Percentiles rank a stretch among this genome's conserved stretches.
Conservation (phyloP, 306 rosid genomes). For the Malus sylvestris region DNA sequence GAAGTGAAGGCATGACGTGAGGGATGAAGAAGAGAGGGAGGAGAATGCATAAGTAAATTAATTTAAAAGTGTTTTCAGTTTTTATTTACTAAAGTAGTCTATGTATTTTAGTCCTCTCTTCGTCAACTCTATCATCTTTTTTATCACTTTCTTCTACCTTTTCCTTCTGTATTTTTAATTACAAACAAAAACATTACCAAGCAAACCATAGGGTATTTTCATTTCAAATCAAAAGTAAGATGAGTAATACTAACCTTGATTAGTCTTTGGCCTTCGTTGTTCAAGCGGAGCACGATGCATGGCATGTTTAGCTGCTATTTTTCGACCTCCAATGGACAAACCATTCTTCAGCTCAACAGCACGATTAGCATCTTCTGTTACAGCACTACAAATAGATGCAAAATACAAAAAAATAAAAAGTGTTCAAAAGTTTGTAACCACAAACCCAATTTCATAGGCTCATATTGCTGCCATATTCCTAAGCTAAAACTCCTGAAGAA, state of each 20-base stretch:
- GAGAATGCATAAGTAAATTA: background rate
- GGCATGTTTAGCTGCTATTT: slow-evolving; percentile 74
- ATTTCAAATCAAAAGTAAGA: slow-evolving; percentile 10
- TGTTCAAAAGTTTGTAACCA: background rate
- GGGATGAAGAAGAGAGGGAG: background rate
- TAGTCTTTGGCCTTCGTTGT: slow-evolving; percentile 52
- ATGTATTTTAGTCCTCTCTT: background rate
- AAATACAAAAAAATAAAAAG: background rate
- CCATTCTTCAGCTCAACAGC: slow-evolving; percentile 77
- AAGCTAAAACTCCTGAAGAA: background rate
- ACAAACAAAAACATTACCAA: background rate
- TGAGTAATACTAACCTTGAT: slow-evolving; percentile 47
- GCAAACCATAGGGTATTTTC: background rate
- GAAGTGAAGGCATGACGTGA: background rate
- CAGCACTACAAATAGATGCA: slow-evolving; percentile 55
- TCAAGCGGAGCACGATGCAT: slow-evolving; percentile 76
- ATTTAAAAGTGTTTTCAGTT: background rate
- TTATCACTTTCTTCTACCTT: background rate
- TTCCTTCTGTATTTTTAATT: background rate
- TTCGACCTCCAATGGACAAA: slow-evolving; percentile 65
- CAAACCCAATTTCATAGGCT: background rate
- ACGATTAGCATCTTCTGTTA: slow-evolving; percentile 68
- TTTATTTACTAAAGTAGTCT: background rate
- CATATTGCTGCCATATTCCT: background rate
- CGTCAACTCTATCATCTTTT: background rate